These are phyloP conservation scores for Acanthamoeba castellanii DNA, from an alignment of 208 protist species.

Conservation along the genomic window DNA sequence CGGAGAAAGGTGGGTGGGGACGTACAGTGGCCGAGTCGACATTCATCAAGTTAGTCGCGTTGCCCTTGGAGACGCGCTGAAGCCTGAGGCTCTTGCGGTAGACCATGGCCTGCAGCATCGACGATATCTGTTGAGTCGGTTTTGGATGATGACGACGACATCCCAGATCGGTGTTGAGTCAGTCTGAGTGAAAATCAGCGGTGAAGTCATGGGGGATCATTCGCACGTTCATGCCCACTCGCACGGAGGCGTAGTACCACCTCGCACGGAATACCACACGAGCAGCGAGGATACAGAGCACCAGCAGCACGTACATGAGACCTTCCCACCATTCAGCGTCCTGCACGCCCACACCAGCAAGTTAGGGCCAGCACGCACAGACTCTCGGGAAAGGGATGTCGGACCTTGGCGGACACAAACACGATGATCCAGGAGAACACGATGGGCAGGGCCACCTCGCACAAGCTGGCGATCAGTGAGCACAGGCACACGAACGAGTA, in stretches of 20 bases:
- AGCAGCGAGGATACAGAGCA: neutral
- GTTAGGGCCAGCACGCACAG: neutral
- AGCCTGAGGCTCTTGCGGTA: conserved; percentile 24
- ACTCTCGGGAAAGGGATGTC: neutral
- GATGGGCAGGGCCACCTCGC: neutral
- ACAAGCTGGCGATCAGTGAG: neutral
- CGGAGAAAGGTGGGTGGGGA: neutral
- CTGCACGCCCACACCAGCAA: neutral
- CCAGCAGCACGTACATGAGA: neutral
- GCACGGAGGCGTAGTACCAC: neutral
- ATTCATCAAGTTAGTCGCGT: conserved; percentile 1
- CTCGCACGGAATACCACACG: neutral
- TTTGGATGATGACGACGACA: neutral
- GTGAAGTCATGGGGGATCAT: neutral
- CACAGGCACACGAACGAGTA: neutral
- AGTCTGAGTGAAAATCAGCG: neutral
- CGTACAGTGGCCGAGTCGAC: conserved; percentile 2
- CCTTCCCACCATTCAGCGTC: conserved; percentile 30
- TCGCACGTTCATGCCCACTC: conserved; percentile 41
- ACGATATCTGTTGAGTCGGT: neutral
- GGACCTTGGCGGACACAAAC: neutral
- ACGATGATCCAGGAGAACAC: neutral
- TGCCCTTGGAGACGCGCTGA: neutral
- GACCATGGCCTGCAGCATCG: conserved; percentile 6
- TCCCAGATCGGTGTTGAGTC: neutral